Evolutionary conservation across 495 filamentous ascomycete genomes (phyloP), one percentile per base, ranked within the genome.

Genomic region (Talaromyces nanjingensis): DNA sequence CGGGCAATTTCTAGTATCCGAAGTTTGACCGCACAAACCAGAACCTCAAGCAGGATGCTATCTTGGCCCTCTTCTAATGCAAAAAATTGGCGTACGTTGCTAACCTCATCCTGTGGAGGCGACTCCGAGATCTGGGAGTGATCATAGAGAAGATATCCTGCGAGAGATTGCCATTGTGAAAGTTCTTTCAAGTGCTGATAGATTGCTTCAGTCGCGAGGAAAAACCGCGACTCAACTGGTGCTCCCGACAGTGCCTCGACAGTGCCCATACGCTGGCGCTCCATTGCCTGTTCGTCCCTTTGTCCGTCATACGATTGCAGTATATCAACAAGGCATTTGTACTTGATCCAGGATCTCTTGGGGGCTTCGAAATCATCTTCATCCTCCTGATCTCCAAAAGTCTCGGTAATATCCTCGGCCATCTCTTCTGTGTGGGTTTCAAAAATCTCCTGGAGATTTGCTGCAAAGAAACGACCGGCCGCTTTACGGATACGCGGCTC

Each of bases 121-220:
- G 80, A 74, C 57, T 81, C 71, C 1, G 69, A 67, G 14, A 81
- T 77, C 47, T 79, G 83, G 0, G 91, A 92, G 71, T 97, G 91
- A 66, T 98, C 94, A 67, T 91, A 96, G 1, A 98, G 80, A 9
- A 98, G 82, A 77, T 97, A 98, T 6, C 89, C 91, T 27, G 91
- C 90, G 27, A 98, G 76, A 0, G 88, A 81, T 71, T 97, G 90
- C 96, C 96, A 98, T 59, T 92, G 87, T 60, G 83, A 81, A 12
- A 97, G 78, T 65, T 93, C 89, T 8, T 84, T 78, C 63, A 97
- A 83, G 64, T 89, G 86, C 33, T 94, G 88, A 72, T 89, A 96
- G 14, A 98, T 81, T 0, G 87, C 90, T 65, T 93, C 86, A 0
- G 92, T 89, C 14, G 94, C 94, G 20, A 97, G 82, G 14, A 88